Percentiles rank a stretch among this genome's conserved stretches.
Conservation (phyloP, 768 basidiomycete genomes). For the Rhizopogon rudus region DNA sequence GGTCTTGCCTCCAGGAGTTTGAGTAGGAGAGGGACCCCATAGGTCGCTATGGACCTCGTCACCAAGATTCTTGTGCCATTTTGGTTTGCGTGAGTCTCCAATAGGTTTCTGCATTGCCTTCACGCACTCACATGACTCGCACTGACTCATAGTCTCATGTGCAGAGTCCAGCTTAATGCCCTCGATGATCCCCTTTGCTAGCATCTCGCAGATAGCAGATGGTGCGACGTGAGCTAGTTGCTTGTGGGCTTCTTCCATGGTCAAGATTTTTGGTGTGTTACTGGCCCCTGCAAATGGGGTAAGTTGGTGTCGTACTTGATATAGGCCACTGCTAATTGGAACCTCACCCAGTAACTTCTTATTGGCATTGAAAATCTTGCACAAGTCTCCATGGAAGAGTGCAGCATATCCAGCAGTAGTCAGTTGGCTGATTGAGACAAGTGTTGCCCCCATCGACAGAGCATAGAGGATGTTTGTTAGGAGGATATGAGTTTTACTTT, state of each 20-base stretch:
- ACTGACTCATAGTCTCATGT: no score
- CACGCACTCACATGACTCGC: no score
- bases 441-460: constrained; percentile 1
- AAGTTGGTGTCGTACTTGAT: not conserved
- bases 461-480: not conserved
- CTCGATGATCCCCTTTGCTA: no score
- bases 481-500: not conserved
- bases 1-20: constrained; percentile 9
- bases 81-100: no score
- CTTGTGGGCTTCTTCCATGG: no score
- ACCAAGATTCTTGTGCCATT: no score
- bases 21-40: constrained; percentile 18
- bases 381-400: not conserved
- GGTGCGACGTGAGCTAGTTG: no score
- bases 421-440: constrained; percentile 4
- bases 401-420: not conserved
- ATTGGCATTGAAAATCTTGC: not conserved
- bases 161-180: no score
- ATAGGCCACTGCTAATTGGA: not conserved
- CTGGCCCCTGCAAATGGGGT: not conserved
- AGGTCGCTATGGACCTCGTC: constrained; percentile 19
- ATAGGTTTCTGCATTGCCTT: no score
- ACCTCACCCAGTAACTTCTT: not conserved
- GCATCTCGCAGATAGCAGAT: no score
- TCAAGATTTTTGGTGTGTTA: not conserved